Conservation (phyloP, 805 yeast genomes). For the Nakazawaea ambrosiae region DNA sequence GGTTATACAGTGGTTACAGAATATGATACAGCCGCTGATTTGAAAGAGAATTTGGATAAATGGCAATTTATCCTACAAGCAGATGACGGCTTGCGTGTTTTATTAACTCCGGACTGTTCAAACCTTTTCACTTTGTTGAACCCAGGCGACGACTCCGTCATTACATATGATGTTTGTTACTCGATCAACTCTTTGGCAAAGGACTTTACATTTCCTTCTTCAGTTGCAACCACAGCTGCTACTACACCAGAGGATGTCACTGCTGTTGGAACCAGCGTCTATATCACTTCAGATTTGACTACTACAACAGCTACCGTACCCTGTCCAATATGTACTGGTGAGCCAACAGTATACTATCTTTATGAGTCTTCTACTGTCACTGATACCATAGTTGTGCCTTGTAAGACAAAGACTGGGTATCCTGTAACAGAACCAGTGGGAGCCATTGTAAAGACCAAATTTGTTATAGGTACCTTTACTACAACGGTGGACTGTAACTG, state of each 20-base stretch:
- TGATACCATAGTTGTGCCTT: slow-evolving; percentile 2
- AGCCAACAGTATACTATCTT: slow-evolving; percentile 8
- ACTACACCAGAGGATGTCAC: background rate
- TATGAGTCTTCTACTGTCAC: slow-evolving; percentile 1
- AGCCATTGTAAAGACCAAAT: slow-evolving; percentile 1
- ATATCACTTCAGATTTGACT: slow-evolving; percentile 3
- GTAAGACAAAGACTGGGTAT: slow-evolving; percentile 14
- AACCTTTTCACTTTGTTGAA: slow-evolving; percentile 6
- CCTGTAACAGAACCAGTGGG: slow-evolving; percentile 10
- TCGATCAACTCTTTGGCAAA: slow-evolving; percentile 2
- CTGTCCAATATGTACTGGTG: slow-evolving; percentile 10
- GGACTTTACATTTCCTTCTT: slow-evolving; percentile 1
- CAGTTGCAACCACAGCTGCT: background rate
- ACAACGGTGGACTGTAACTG: slow-evolving; percentile 5
- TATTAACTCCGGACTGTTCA: slow-evolving; percentile 10
- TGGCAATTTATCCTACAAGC: slow-evolving; percentile 7
- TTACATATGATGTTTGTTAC: slow-evolving; percentile 9
- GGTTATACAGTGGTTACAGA: slow-evolving; percentile 8
- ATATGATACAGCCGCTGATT: slow-evolving; percentile 2
- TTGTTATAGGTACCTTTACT: slow-evolving; percentile 4
- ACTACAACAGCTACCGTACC: slow-evolving; percentile 8
- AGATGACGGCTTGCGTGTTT: slow-evolving; percentile 3
- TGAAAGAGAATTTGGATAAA: slow-evolving; percentile 3
- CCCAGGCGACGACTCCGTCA: background rate
- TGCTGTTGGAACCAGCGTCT: background rate